Evolutionary conservation across 2,329 filamentous ascomycete species (phyloP).

Genomic region (Claviceps lovelessii): DNA sequence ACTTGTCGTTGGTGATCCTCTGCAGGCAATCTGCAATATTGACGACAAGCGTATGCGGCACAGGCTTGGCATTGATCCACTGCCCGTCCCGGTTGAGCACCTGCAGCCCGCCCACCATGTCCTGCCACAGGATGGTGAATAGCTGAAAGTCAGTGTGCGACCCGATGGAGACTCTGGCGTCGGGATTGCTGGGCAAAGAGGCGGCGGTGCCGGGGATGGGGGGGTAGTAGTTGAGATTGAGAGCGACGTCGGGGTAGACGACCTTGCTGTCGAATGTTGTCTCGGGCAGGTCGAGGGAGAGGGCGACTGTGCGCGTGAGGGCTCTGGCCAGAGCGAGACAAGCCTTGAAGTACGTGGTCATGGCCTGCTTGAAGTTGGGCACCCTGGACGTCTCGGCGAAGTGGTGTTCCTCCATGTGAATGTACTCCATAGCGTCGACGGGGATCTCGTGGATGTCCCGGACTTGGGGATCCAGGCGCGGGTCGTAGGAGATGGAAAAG

Average conservation of each 20-base stretch:
- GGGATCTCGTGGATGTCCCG: constrained; percentile 27
- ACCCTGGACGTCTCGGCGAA: constrained; percentile 27
- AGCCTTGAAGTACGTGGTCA: constrained; percentile 31
- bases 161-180: constrained; percentile 25
- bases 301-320: constrained; percentile 37
- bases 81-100: constrained; percentile 24
- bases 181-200: neutral
- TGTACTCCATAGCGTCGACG: constrained; percentile 24
- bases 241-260: constrained; percentile 32
- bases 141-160: constrained; percentile 40
- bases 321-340: constrained; percentile 36
- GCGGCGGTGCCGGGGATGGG: constrained; percentile 7
- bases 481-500: constrained; percentile 38
- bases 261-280: constrained; percentile 40
- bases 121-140: constrained; percentile 34
- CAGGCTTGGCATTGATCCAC: constrained; percentile 28
- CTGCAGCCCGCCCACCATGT: constrained; percentile 27
- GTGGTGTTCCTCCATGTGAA: constrained; percentile 32
- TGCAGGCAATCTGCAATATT: constrained; percentile 38
- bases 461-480: constrained; percentile 33
- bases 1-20: constrained; percentile 35
- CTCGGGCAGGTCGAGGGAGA: constrained; percentile 39
- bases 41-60: constrained; percentile 32
- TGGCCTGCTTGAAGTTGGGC: constrained; percentile 31
- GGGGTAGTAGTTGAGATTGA: constrained; percentile 28